A percentile compares a stretch with the other conserved stretches of the same genome.
Evolutionary conservation across 2,329 filamentous ascomycete species (phyloP).

Genomic region (Rhynchosporium agropyri): DNA sequence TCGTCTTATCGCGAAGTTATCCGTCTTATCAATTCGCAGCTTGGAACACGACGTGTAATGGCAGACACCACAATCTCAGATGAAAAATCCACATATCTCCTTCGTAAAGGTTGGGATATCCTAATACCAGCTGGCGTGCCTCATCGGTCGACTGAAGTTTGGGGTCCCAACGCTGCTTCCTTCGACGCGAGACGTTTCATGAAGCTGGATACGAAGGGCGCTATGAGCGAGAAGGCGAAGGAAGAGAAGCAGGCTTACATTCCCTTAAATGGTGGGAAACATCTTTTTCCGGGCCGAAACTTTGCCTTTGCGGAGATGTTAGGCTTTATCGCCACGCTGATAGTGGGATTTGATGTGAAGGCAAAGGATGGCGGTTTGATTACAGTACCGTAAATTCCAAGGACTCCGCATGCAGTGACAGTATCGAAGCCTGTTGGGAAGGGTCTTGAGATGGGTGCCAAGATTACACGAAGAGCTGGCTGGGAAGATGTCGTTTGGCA

Average conservation of each 20-base stretch:
- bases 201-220: conserved; percentile 22
- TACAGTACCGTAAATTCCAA: conserved; percentile 23
- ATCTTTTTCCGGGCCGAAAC: conserved; percentile 45
- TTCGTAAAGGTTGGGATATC: conserved; percentile 47
- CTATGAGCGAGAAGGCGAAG: conserved; percentile 19
- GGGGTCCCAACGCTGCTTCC: conserved; percentile 46
- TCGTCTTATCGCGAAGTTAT: conserved; percentile 50
- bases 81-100: conserved; percentile 44
- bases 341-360: conserved; percentile 42
- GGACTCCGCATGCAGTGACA: conserved; percentile 25
- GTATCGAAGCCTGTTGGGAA: conserved; percentile 30
- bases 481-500: conserved; percentile 34
- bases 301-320: conserved; percentile 46
- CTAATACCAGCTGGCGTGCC: conserved; percentile 49
- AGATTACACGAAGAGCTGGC: conserved; percentile 30
- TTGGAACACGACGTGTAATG: conserved; percentile 46
- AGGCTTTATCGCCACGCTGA: conserved; percentile 39
- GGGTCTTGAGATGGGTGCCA: conserved; percentile 24
- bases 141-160: conserved; percentile 46
- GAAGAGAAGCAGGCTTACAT: conserved; percentile 37
- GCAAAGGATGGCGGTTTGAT: conserved; percentile 23
- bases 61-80: conserved; percentile 46
- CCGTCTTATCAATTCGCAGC: conserved; percentile 45
- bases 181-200: conserved; percentile 50
- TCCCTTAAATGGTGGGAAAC: conserved; percentile 46